Base-by-base conservation (phyloP, 208 protist genomes). In the Leishmania gerbilli region DNA sequence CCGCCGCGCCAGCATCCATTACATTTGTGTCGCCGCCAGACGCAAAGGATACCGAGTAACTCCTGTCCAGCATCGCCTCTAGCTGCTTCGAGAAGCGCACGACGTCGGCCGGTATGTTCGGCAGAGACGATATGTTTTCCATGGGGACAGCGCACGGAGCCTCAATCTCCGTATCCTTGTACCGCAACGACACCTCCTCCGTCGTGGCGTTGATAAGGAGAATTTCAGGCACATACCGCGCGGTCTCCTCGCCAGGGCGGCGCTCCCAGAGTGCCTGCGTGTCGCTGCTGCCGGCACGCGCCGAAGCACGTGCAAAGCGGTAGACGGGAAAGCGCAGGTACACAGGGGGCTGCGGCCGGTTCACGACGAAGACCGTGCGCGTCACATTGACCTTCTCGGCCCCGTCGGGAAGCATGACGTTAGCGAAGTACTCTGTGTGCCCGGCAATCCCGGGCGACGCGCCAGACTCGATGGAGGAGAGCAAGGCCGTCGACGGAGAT, bases 341-440 rank as follows among this genome's bases (percentile, higher is more conserved):
- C 49, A 56, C 65, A 7, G 72, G 78, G 0, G 78, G 79, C 47
- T 84, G 83, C 17, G 90, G 85, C 1, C 93, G 86, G 80, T 95
- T 95, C 31, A 90, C 77, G 31, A 96, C 84, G 80, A 96, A 95
- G 34, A 94, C 83, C 17, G 89, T 94, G 67, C 86, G 86, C 62
- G 84, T 86, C 60, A 94, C 80, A 24, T 78, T 81, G 21, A 91
- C 80, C 67, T 93, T 95, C 76, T 96, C 93, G 9, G 90, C 90
- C 37, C 93, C 91, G 75, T 96, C 93, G 49, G 93, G 93, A 27
- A 96, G 88, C 93, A 96, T 96, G 45, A 92, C 83, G 64, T 89
- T 91, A 62, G 93, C 93, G 71, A 94, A 91, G 84, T 93, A 92
- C 74, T 93, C 86, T 17, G 82, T 83, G 71, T 92, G 77, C 21